A percentile compares a stretch with the other conserved stretches of the same genome.
Evolutionary conservation across 306 rosid genomes (phyloP).

Genomic region (Ziziphus jujuba): DNA sequence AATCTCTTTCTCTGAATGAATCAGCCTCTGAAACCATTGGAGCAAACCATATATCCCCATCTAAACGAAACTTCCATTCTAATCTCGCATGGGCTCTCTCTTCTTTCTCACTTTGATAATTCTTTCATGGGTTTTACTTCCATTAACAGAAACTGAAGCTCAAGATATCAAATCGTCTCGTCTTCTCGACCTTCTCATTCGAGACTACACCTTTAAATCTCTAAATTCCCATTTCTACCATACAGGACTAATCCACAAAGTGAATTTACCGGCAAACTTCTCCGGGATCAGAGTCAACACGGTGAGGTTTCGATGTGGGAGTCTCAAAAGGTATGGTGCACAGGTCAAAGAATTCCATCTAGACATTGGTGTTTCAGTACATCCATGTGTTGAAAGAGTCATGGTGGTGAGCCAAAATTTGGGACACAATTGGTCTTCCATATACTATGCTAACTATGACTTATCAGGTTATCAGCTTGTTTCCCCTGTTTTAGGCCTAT

Average conservation of each 20-base stretch:
- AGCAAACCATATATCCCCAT: constrained; percentile 8
- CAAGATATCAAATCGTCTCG: constrained; percentile 57
- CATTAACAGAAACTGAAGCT: constrained; percentile 40
- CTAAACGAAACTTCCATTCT: neutral
- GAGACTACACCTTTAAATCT: constrained; percentile 75
- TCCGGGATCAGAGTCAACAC: constrained; percentile 65
- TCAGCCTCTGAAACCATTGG: constrained; percentile 20
- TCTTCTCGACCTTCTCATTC: constrained; percentile 81
- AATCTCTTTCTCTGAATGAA: neutral
- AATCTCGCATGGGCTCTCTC: constrained; percentile 57
- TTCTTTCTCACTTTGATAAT: constrained; percentile 42
- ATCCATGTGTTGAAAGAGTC: constrained; percentile 87
- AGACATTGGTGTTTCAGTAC: constrained; percentile 54
- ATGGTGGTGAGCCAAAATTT: constrained; percentile 68
- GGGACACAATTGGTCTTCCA: constrained; percentile 74
- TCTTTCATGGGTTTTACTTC: constrained; percentile 29
- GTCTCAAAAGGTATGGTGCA: constrained; percentile 83
- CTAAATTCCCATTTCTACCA: constrained; percentile 31
- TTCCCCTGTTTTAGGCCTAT: constrained; percentile 75
- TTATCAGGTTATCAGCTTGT: constrained; percentile 70
- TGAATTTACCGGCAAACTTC: constrained; percentile 67
- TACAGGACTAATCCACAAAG: constrained; percentile 60
- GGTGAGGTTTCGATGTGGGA: constrained; percentile 78
- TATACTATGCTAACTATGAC: constrained; percentile 65
- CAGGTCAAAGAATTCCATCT: constrained; percentile 70